Percentiles rank a stretch among this genome's conserved stretches.
Evolutionary conservation across 345 rosid species (phyloP).

Genomic region (Arabis hirsuta): DNA sequence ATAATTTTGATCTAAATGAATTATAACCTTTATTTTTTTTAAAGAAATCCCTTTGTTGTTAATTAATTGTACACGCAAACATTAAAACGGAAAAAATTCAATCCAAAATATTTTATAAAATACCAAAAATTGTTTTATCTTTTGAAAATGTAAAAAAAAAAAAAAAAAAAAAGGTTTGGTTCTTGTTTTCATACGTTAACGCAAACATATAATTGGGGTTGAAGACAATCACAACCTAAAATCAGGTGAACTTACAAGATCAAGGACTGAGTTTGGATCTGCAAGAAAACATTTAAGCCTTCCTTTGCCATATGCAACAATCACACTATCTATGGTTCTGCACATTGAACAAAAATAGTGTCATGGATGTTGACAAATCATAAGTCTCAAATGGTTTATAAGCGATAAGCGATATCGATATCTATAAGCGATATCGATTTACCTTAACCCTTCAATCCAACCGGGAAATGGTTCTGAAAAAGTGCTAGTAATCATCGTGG

Average conservation of each 20-base stretch:
- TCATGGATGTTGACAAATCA: not conserved
- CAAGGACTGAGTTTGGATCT: constrained; percentile 44
- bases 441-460: constrained; percentile 82
- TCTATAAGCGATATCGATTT: not conserved
- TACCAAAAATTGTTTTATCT: too few species aligned
- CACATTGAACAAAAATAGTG: not conserved
- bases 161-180: too few species aligned
- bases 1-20: not conserved
- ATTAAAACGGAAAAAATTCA: too few species aligned
- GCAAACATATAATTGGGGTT: constrained; percentile 30
- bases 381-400: not conserved
- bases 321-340: constrained; percentile 68
- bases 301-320: constrained; percentile 56
- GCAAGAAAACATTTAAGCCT: constrained; percentile 50
- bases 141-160: too few species aligned
- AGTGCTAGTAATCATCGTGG: constrained; percentile 70
- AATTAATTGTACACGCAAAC: too few species aligned
- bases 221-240: not conserved
- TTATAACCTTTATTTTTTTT: too few species aligned
- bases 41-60: too few species aligned
- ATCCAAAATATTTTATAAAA: too few species aligned
- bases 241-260: constrained; percentile 50
- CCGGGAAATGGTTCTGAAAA: constrained; percentile 74
- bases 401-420: too few species aligned
- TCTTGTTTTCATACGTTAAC: not conserved